Base-by-base conservation (phyloP, 352 stramenopile genomes). In the Phytophthora sojae region DNA sequence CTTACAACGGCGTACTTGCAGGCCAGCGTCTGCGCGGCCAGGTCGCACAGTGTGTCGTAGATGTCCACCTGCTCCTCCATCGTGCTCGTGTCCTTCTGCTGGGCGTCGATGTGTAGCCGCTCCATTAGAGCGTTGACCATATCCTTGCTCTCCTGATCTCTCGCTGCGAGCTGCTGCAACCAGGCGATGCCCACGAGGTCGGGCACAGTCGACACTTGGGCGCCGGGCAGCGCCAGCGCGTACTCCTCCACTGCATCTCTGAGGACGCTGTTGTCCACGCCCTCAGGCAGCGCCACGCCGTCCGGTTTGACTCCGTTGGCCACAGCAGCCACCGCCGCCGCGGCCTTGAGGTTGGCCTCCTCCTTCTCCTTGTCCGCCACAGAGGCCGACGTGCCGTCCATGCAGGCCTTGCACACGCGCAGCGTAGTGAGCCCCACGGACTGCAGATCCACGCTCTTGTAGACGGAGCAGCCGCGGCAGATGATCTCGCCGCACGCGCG, bases 401-500 rank as follows among this genome's bases (percentile, higher is more conserved):
- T 92, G 37, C 86, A 95, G 17, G 83, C 77, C 75, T 92, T 93
- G 63, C 86, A 95, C 14, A 95, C 81, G 15, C 86, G 85, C 55
- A 95, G 75, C 37, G 85, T 94, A 2, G 88, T 95, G 21, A 91
- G 68, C 6, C 88, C 88, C 11, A 95, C 84, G 7, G 77, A 85
- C 57, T 87, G 86, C 32, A 95, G 73, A 44, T 95, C 85, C 26
- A 94, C 88, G 23, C 76, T 86, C 66, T 93, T 91, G 76, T 91
- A 91, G 17, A 93, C 60, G n/a, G 85, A 94, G 61, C 88, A 96
- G 42, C 74, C 78, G 56, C 86, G 81, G 64, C 88, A 96, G 57
- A 96, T 96, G 63, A 96, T 90, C 75, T 96, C 88, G n/a, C 88
- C 86, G 47, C 88, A 96, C 0, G 83, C 84, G 19, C 88, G 84